These are phyloP conservation scores for Microstegium vimineum DNA, from an alignment of 176 grass and related monocot genomes.

Conservation along the genomic window DNA sequence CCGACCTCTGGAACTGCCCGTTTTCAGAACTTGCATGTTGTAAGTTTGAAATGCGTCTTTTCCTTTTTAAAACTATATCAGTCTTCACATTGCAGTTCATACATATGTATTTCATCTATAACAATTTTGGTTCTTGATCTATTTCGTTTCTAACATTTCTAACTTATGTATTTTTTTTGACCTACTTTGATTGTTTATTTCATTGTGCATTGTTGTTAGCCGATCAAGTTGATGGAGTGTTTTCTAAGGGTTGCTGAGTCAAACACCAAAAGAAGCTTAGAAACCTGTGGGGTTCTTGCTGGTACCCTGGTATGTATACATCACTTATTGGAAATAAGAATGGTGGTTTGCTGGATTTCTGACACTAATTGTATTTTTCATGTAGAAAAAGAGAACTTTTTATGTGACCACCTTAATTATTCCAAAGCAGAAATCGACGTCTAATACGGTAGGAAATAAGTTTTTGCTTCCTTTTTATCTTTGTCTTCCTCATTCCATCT, in stretches of 20 bases:
- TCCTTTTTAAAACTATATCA: conserved; percentile 21
- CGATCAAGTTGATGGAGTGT: conserved; percentile 92
- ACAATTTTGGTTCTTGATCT: conserved; percentile 17
- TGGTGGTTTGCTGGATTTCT: conserved; percentile 26
- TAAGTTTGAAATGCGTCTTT: conserved; percentile 46
- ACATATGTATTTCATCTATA: conserved; percentile 28
- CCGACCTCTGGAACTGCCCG: conserved; percentile 38
- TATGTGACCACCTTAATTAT: conserved; percentile 91
- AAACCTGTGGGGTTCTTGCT: conserved; percentile 98
- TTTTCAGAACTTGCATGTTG: conserved; percentile 94
- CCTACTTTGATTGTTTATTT: conserved; percentile 9
- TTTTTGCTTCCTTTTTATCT: conserved; percentile 18
- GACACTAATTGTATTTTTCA: conserved; percentile 35
- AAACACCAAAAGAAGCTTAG: conserved; percentile 90
- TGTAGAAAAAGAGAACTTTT: conserved; percentile 98
- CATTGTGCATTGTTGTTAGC: conserved; percentile 51
- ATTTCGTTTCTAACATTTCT: conserved; percentile 13
- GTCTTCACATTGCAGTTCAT: not conserved
- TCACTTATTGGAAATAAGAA: conserved; percentile 2
- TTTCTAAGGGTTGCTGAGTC: conserved; percentile 92
- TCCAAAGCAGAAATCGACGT: conserved; percentile 95
- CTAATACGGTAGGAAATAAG: conserved; percentile 71
- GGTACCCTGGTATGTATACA: conserved; percentile 78
- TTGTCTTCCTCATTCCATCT: not conserved
- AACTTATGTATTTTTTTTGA: conserved; percentile 10